A percentile compares a stretch with the other conserved stretches of the same genome.
phyloP scores from a whole-genome alignment of 352 stramenopile species.

The Lagenidium giganteum region DNA sequence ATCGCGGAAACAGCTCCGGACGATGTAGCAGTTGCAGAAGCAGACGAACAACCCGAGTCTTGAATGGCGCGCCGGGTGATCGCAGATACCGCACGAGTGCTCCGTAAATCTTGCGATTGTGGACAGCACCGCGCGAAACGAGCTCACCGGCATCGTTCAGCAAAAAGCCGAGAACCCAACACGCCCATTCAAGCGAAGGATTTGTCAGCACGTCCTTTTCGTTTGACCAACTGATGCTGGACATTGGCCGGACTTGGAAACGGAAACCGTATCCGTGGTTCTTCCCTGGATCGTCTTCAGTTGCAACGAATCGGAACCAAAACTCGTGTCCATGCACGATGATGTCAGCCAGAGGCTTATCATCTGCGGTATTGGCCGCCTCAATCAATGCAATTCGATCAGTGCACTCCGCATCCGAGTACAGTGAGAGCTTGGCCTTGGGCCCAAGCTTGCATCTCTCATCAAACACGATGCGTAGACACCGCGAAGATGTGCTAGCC shows the following conservation, averaged over 20 bases:
- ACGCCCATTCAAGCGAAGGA: conserved; percentile 82
- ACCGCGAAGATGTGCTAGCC: conserved; percentile 44
- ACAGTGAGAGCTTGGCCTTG: conserved; percentile 75
- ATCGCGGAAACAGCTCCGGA: conserved; percentile 45
- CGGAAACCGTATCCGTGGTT: conserved; percentile 76
- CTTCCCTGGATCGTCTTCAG: conserved; percentile 54
- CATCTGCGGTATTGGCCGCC: conserved; percentile 25
- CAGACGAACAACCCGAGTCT: conserved; percentile 66
- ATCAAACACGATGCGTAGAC: conserved; percentile 78
- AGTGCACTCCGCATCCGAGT: conserved; percentile 60
- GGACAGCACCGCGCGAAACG: conserved; percentile 56
- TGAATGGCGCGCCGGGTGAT: conserved; percentile 75
- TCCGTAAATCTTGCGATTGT: conserved; percentile 78
- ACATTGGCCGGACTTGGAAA: conserved; percentile 76
- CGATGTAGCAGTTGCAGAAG: conserved; percentile 71
- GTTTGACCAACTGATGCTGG: conserved; percentile 77
- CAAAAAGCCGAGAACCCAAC: conserved; percentile 78
- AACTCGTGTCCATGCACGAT: conserved; percentile 72
- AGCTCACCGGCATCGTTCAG: conserved; percentile 71
- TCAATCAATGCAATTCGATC: conserved; percentile 48
- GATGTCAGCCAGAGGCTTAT: conserved; percentile 49
- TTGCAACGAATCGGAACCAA: conserved; percentile 77
- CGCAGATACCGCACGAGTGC: conserved; percentile 78
- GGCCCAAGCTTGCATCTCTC: conserved; percentile 61
- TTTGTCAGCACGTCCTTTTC: conserved; percentile 70